Evolutionary conservation across 345 rosid genomes (phyloP), one percentile per base, ranked within the genome.

Genomic region (Dipteronia sinensis): DNA sequence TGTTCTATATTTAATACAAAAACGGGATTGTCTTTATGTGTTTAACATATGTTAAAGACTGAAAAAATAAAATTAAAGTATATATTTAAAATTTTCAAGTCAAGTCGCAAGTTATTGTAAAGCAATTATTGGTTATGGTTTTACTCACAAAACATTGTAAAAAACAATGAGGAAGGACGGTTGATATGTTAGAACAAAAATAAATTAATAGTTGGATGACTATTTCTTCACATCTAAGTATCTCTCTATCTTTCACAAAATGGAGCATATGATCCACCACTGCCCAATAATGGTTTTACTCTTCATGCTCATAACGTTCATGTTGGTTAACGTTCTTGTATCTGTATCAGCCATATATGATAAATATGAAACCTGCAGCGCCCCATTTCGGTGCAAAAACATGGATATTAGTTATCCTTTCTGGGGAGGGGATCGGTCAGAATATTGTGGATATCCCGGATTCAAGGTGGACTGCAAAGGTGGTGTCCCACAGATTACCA

Each of bases 361-460:
- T 19, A 47, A 64, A 44, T 20, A 78, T 49, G 16, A 20, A 5
- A 71, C 4, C 68, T 86, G 88, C 82, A 71, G 13, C 62, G 22
- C 19, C 22, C 46, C 53, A 10, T 76, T 79, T 75, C 49, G 20
- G 23, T 86, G 88, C 34, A 82, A 74, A 25, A 44, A 5, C 27
- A 29, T 79, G 27, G 15, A 20, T 53, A 40, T 83, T 16, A 23
- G 65, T 27, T 86, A 78, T 67, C 86, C 92, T 25, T 90, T 90
- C 76, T 78, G 76, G 46, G 91, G 91, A 72, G 62, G 44, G 2
- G 58, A 0, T 7, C 75, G 81, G 15, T 22, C 25, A 0, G 0
- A 3, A 0, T 0, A 6, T 16, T 88, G 94, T 31, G 92, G 92
- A 3, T 67, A 81, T 77, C 88, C 80, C 16, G 73, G 76, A 1